Percentiles rank a stretch among this genome's conserved stretches.
Conservation (phyloP, 192 early-diverging fungal genomes). For the Cladochytrium replicatum region DNA sequence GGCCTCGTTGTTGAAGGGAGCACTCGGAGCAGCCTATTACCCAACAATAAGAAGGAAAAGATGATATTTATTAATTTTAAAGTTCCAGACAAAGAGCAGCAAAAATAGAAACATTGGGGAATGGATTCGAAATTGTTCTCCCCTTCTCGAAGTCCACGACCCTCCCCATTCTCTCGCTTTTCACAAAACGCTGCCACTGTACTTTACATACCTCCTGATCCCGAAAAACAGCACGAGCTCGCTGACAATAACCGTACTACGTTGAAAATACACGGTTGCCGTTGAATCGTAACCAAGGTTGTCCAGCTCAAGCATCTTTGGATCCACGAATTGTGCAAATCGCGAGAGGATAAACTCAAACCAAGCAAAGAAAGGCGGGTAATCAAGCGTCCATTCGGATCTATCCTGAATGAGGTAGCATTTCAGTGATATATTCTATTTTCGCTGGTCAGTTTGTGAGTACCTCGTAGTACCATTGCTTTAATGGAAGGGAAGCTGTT, state of each 20-base stretch:
- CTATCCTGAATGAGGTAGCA: slow-evolving; percentile 37
- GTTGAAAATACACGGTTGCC: slow-evolving; percentile 74
- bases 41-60: slow-evolving; percentile 1
- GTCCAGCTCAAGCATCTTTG: slow-evolving; percentile 64
- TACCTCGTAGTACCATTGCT: slow-evolving; percentile 78
- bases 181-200: too few species aligned
- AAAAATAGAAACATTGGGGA: too few species aligned
- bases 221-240: slow-evolving; percentile 72
- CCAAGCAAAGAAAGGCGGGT: slow-evolving; percentile 97
- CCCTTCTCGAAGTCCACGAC: too few species aligned
- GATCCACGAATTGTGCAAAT: slow-evolving; percentile 50
- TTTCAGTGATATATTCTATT: neutral
- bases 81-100: too few species aligned
- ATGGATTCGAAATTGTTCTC: too few species aligned
- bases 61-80: too few species aligned
- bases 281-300: slow-evolving; percentile 54
- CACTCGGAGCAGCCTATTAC: neutral
- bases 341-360: slow-evolving; percentile 74
- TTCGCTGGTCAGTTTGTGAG: neutral
- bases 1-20: neutral
- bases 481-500: slow-evolving; percentile 70
- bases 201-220: slow-evolving; percentile 37
- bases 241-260: slow-evolving; percentile 66
- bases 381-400: slow-evolving; percentile 91
- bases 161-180: too few species aligned